A percentile compares a stretch with the other conserved stretches of the same genome.
Evolutionary conservation across 768 basidiomycete genomes (phyloP).

Genomic region (Leccinum olivaceopallidum): DNA sequence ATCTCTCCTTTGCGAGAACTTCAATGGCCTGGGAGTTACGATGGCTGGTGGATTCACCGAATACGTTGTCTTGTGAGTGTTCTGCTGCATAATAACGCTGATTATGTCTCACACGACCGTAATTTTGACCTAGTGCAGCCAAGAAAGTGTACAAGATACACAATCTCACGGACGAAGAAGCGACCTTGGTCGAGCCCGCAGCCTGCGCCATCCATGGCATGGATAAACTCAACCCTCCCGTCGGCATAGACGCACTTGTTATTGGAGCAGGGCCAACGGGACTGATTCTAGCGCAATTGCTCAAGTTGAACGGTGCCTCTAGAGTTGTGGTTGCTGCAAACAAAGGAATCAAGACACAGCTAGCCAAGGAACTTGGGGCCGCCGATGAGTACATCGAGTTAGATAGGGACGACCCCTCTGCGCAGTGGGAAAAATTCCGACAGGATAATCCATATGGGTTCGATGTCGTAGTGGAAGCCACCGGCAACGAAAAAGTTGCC

Average conservation of each 20-base stretch:
- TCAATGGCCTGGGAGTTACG: slow-evolving; percentile 72
- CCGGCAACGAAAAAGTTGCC: slow-evolving; percentile 82
- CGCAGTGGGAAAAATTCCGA: slow-evolving; percentile 76
- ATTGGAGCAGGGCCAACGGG: slow-evolving; percentile 87
- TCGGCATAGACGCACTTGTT: slow-evolving; percentile 78
- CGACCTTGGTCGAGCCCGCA: slow-evolving; percentile 82
- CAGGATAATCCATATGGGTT: slow-evolving; percentile 81
- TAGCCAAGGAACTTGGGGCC: slow-evolving; percentile 72
- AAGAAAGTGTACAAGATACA: slow-evolving; percentile 82
- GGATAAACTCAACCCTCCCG: slow-evolving; percentile 76
- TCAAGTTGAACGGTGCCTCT: slow-evolving; percentile 81
- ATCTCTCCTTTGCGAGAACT: slow-evolving; percentile 79
- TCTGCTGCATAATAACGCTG: too few species aligned
- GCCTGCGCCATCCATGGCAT: slow-evolving; percentile 88
- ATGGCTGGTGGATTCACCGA: slow-evolving; percentile 85
- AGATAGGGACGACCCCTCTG: slow-evolving; percentile 64
- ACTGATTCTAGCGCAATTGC: slow-evolving; percentile 79
- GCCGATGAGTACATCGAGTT: slow-evolving; percentile 84
- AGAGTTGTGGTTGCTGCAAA: slow-evolving; percentile 81
- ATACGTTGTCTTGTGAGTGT: slow-evolving; percentile 74
- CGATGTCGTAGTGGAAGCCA: slow-evolving; percentile 79
- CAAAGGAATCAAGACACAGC: slow-evolving; percentile 84
- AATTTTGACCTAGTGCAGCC: slow-evolving; percentile 43
- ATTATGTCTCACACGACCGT: not conserved
- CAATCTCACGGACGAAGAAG: slow-evolving; percentile 81